Conservation (phyloP, 73 alveolate species). For the Urostyla sp. region DNA sequence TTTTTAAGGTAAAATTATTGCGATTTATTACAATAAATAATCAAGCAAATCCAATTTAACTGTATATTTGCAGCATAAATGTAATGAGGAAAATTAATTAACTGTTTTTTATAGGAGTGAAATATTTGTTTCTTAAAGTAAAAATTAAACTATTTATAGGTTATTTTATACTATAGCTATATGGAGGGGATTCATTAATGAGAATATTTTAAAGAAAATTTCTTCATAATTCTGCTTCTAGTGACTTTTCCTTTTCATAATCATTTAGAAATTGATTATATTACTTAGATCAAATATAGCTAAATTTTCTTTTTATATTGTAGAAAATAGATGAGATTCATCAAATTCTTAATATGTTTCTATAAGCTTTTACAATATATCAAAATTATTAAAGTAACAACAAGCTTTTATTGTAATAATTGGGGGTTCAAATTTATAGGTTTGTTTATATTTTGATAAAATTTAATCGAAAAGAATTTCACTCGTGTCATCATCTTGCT, state of each 20-base stretch:
- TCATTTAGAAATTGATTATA: conserved; percentile 18
- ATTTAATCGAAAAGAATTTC: no score
- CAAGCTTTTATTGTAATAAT: conserved; percentile 19
- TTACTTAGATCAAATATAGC: neutral
- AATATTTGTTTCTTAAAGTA: conserved; percentile 41
- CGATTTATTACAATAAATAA: no score
- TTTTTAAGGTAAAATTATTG: no score
- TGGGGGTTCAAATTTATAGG: no score
- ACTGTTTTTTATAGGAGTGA: neutral
- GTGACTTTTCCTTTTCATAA: conserved; percentile 3
- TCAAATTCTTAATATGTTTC: conserved; percentile 3
- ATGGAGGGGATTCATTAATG: conserved; percentile 22
- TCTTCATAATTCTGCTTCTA: neutral
- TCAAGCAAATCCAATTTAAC: conserved; percentile 24
- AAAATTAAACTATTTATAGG: neutral
- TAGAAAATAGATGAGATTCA: neutral
- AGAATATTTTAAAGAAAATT: neutral
- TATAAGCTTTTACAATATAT: neutral
- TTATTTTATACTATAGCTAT: conserved; percentile 24
- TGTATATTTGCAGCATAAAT: conserved; percentile 25
- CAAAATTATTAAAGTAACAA: conserved; percentile 32
- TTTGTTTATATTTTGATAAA: no score
- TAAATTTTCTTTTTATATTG: neutral
- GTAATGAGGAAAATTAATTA: neutral
- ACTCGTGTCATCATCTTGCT: no score